These are phyloP conservation scores for Ceratobasidium sp. DNA, from an alignment of 1,284 basidiomycete genomes.

Conservation along the genomic window DNA sequence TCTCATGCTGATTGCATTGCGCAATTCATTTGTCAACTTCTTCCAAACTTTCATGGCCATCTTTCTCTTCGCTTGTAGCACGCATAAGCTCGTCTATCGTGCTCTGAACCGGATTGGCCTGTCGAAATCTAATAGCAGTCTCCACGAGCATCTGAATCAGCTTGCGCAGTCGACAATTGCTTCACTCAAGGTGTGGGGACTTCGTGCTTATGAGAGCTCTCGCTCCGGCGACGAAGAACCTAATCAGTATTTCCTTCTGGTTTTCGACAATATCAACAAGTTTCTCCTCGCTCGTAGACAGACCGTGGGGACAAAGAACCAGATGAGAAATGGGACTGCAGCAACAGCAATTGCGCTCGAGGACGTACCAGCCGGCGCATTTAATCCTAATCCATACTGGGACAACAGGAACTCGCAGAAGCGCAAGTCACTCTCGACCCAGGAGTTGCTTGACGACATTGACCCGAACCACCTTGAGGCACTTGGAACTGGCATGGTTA, in stretches of 20 bases:
- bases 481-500: conserved; percentile 2
- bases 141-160: not conserved
- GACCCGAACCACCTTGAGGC: not conserved
- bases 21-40: conserved; percentile 6
- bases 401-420: not conserved
- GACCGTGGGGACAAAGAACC: conserved; percentile 1
- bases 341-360: conserved; percentile 14
- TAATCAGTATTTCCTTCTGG: not conserved
- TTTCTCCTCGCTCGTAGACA: not conserved
- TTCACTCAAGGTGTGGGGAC: not conserved
- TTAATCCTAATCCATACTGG: conserved; percentile 1
- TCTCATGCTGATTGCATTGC: conserved; percentile 2
- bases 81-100: not conserved
- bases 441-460: conserved; percentile 7
- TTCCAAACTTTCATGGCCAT: conserved; percentile 1
- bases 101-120: not conserved
- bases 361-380: conserved; percentile 5
- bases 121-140: not conserved
- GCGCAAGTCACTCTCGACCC: not conserved
- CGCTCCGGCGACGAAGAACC: not conserved
- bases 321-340: conserved; percentile 9
- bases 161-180: not conserved
- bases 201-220: not conserved
- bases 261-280: conserved; percentile 26
- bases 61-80: conserved; percentile 17